Conservation (phyloP, 2,329 filamentous ascomycete genomes). For the Fusarium nanum region DNA sequence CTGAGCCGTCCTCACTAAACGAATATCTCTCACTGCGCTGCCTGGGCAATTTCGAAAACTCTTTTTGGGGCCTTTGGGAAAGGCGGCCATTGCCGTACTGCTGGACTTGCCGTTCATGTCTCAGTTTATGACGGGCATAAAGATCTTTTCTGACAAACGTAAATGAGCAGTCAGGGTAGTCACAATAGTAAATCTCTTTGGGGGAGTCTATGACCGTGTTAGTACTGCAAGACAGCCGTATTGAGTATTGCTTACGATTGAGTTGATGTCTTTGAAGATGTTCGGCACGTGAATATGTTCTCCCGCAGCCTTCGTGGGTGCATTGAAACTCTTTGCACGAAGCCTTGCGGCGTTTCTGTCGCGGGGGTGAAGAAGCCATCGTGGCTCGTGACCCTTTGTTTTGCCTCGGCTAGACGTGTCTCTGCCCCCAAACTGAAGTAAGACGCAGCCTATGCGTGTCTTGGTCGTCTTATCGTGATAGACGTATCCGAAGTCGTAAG, state of each 20-base stretch:
- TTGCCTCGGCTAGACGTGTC: slow-evolving; percentile 21
- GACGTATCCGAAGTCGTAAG: background rate
- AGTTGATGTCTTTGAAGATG: slow-evolving; percentile 47
- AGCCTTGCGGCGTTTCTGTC: slow-evolving; percentile 48
- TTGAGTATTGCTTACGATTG: slow-evolving; percentile 35
- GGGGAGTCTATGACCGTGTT: slow-evolving; percentile 43
- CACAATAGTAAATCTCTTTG: slow-evolving; percentile 48
- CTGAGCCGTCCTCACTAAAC: slow-evolving; percentile 46
- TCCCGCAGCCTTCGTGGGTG: slow-evolving; percentile 47
- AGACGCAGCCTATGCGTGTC: slow-evolving; percentile 1
- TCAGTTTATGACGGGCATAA: slow-evolving; percentile 45
- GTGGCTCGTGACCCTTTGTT: slow-evolving; percentile 25
- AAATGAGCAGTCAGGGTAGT: slow-evolving; percentile 47
- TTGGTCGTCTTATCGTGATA: background rate
- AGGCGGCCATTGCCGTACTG: slow-evolving; percentile 45
- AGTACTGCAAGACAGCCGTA: background rate
- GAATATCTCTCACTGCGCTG: slow-evolving; percentile 41
- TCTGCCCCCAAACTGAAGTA: background rate
- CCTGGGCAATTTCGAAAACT: slow-evolving; percentile 40
- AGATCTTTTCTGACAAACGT: slow-evolving; percentile 48
- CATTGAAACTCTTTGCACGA: slow-evolving; percentile 49
- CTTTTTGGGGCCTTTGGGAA: slow-evolving; percentile 43
- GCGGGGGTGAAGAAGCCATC: slow-evolving; percentile 47
- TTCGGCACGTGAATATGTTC: slow-evolving; percentile 46
- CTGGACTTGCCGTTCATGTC: slow-evolving; percentile 45